Conservation (phyloP, 2,329 filamentous ascomycete species). For the Botryosphaeria agaves region DNA sequence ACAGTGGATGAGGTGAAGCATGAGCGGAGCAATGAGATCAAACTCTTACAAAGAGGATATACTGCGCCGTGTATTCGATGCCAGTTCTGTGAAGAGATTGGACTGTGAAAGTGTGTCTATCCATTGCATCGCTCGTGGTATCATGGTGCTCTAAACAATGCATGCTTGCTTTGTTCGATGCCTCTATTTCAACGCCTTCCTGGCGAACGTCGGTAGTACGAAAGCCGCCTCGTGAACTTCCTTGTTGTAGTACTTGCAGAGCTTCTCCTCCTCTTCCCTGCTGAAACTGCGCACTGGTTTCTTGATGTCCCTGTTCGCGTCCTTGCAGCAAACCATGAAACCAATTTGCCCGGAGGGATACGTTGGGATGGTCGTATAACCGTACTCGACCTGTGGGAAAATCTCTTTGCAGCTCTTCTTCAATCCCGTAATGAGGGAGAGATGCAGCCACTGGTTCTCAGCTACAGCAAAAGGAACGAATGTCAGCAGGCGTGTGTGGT, state of each 20-base stretch:
- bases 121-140: no score
- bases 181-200: slow-evolving; percentile 42
- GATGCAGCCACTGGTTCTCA: slow-evolving; percentile 98
- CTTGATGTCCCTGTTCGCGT: slow-evolving; percentile 64
- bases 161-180: no score
- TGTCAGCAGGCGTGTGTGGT: slow-evolving; percentile 3
- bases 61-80: no score
- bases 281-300: slow-evolving; percentile 71
- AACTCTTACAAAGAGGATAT: no score
- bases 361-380: slow-evolving; percentile 97
- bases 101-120: no score
- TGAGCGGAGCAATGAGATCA: no score
- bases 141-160: no score
- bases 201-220: slow-evolving; percentile 81
- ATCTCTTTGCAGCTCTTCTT: slow-evolving; percentile 95
- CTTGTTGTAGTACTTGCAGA: slow-evolving; percentile 94
- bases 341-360: slow-evolving; percentile 98
- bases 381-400: slow-evolving; percentile 96
- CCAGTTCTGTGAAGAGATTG: no score
- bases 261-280: slow-evolving; percentile 74
- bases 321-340: slow-evolving; percentile 99
- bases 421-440: slow-evolving; percentile 80
- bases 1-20: no score
- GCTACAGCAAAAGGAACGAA: slow-evolving; percentile 34
- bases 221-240: slow-evolving; percentile 94